A percentile compares a stretch with the other conserved stretches of the same genome.
phyloP scores from a whole-genome alignment of 2,329 filamentous ascomycete genomes.

The Trichoderma semiorbis region DNA sequence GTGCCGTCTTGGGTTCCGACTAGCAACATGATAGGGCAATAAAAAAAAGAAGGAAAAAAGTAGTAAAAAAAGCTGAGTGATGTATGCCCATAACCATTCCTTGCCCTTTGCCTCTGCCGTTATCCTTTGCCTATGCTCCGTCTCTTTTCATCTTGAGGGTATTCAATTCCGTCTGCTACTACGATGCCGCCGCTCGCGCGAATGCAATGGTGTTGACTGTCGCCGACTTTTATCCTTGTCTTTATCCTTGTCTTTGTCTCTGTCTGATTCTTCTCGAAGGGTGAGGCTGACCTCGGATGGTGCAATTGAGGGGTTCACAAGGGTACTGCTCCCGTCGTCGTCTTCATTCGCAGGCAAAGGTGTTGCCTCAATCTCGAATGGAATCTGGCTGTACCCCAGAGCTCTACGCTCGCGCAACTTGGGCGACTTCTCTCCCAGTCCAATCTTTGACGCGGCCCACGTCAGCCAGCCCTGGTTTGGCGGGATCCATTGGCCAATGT shows the following conservation, averaged over 20 bases:
- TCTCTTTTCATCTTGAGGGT: not conserved
- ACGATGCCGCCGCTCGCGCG: constrained; percentile 10
- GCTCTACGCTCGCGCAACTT: constrained; percentile 25
- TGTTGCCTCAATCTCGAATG: not conserved
- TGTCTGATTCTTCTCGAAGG: not conserved
- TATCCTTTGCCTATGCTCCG: not conserved
- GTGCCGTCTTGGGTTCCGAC: not conserved
- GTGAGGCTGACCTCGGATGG: constrained; percentile 1
- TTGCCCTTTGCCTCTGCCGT: not conserved
- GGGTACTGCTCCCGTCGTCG: constrained; percentile 14
- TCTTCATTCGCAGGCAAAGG: not conserved
- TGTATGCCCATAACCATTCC: not conserved
- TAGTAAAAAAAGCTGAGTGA: not conserved
- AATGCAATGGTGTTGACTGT: constrained; percentile 1
- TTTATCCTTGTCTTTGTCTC: not conserved
- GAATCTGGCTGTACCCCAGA: constrained; percentile 26
- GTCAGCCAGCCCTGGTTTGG: constrained; percentile 28
- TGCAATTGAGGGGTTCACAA: constrained; percentile 13
- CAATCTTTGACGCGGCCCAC: constrained; percentile 28
- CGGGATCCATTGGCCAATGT: constrained; percentile 34
- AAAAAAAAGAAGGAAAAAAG: not conserved
- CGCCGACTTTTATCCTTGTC: not conserved
- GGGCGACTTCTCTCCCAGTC: constrained; percentile 25
- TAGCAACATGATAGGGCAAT: not conserved
- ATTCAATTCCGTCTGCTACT: constrained; percentile 6